Evolutionary conservation across 1,284 basidiomycete species (phyloP), one percentile per base, ranked within the genome.

Genomic region (Ganoderma lucidum): DNA sequence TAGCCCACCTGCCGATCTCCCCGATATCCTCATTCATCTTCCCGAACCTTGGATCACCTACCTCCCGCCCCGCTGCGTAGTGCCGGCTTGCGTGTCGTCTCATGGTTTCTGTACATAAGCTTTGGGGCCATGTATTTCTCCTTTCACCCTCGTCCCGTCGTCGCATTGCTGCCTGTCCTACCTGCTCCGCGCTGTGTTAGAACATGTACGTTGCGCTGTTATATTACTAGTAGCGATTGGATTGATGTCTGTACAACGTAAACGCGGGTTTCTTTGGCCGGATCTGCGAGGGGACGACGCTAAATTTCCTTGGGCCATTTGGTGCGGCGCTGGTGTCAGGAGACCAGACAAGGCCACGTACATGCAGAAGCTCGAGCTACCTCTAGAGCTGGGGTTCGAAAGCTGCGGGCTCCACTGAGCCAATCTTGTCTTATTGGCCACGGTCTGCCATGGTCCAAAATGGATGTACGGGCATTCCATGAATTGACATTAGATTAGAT

Each of bases 181-280:
- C 73, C 65, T 71, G 68, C 66, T 70, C n/a, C 53, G 67, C 69
- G 64, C 67, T 68, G 68, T 69, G 71, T 75, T 73, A 63, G 70
- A 71, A 70, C 71, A 67, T 74, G 70, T 73, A 70, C 68, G 64
- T 70, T 67, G 74, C 72, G 71, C 65, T 75, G 74, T 75, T 75
- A 76, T 73, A 76, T 70, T 74, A 75, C 71, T 75, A 74, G 75
- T 73, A 65, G 68, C 65, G 69, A 68, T 71, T 73, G 69, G 69
- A 63, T 69, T 71, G 64, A 59, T 58, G 60, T 68, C 62, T 73
- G 72, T 73, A 73, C 62, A 69, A 73, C 66, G 67, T 69, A 67
- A 72, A 44, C 23, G 32, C 44, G 41, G 55, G 9, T 63, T 58
- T 58, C 53, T 44, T 14, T 58, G 6, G 44, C 30, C 62, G 48